Percentiles rank a stretch among this genome's conserved stretches.
phyloP scores from a whole-genome alignment of 2,329 filamentous ascomycete genomes.

The Monosporascus sp. region DNA sequence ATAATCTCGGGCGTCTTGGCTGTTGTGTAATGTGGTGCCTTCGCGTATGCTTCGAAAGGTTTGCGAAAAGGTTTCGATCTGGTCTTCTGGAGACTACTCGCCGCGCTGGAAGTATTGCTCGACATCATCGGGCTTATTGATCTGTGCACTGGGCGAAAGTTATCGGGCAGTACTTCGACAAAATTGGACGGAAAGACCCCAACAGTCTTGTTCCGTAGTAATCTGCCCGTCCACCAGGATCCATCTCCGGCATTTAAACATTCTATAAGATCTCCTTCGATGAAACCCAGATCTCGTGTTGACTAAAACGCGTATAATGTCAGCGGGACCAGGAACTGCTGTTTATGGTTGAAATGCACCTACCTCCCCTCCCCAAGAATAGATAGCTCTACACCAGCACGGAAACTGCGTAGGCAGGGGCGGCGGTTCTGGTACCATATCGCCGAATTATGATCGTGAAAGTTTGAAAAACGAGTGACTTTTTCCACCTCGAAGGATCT shows the following conservation, averaged over 20 bases:
- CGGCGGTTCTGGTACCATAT: constrained; percentile 51
- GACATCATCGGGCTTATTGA: constrained; percentile 55
- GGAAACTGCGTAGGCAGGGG: constrained; percentile 74
- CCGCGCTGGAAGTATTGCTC: constrained; percentile 50
- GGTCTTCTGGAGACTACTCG: constrained; percentile 51
- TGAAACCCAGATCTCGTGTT: constrained; percentile 90
- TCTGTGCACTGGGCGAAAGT: constrained; percentile 71
- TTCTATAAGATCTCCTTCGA: constrained; percentile 97
- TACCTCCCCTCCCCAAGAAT: constrained; percentile 89
- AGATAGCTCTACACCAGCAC: constrained; percentile 86
- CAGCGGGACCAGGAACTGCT: background rate
- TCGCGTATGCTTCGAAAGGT: constrained; percentile 62
- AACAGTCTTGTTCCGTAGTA: constrained; percentile 84
- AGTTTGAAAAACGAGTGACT: constrained; percentile 1
- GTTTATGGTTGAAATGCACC: constrained; percentile 12
- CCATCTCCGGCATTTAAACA: constrained; percentile 96
- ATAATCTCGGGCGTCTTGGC: constrained; percentile 57
- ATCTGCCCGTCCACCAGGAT: constrained; percentile 94
- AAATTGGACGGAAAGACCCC: constrained; percentile 97
- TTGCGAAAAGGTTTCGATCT: constrained; percentile 60
- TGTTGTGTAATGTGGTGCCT: constrained; percentile 61
- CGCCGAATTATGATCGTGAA: constrained; percentile 15
- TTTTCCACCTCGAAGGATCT: constrained; percentile 12
- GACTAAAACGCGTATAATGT: constrained; percentile 44
- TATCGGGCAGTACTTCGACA: constrained; percentile 80